Evolutionary conservation across 768 basidiomycete species (phyloP).

Genomic region (Cubamyces lactineus): DNA sequence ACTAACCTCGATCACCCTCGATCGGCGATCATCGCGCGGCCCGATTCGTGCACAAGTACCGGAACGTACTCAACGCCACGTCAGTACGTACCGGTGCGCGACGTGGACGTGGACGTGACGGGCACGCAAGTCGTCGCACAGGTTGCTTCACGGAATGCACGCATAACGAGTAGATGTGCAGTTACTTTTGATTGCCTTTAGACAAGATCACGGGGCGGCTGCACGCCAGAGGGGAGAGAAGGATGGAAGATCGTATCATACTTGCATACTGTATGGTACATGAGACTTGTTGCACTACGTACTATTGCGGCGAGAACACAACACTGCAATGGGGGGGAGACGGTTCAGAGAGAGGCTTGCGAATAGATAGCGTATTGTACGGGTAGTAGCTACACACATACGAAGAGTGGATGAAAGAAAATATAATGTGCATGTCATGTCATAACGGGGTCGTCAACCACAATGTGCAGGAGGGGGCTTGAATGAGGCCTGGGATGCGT

Average conservation of each 20-base stretch:
- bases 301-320: background rate
- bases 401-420: background rate
- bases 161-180: no score
- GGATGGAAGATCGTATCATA: conserved; percentile 5
- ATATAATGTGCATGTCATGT: background rate
- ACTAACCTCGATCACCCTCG: no score
- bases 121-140: no score
- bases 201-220: no score
- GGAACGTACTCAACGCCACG: conserved; percentile 2
- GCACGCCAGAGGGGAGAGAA: no score
- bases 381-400: background rate
- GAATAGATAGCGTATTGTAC: background rate
- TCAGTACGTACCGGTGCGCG: no score
- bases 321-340: background rate
- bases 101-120: no score
- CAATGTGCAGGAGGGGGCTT: background rate
- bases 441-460: background rate
- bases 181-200: no score
- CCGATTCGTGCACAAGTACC: no score
- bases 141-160: no score
- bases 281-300: conserved; percentile 2
- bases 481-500: no score
- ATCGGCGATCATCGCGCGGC: no score
- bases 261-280: conserved; percentile 19
- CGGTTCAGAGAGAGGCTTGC: background rate